Evolutionary conservation across 2,329 filamentous ascomycete genomes (phyloP).

Genomic region (Emergomyces pasteurianus): DNA sequence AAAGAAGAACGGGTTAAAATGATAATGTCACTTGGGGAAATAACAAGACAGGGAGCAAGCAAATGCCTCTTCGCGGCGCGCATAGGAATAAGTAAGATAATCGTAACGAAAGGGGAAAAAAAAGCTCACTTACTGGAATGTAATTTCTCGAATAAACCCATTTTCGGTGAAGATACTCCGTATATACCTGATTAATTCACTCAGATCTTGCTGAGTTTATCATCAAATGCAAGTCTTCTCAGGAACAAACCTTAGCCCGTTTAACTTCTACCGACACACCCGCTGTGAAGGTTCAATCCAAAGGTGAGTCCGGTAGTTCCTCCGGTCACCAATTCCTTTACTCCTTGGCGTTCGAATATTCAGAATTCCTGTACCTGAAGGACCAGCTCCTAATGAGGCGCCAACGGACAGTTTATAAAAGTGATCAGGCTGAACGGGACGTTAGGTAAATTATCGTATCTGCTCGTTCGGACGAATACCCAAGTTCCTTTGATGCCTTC

Average conservation of each 20-base stretch:
- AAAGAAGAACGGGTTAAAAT: slow-evolving; percentile 21
- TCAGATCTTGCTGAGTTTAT: not conserved
- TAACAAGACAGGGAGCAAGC: not conserved
- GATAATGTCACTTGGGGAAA: slow-evolving; percentile 19
- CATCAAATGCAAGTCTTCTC: not conserved
- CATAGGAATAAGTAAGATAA: not conserved
- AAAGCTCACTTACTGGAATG: slow-evolving; percentile 34
- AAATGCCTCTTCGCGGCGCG: not conserved
- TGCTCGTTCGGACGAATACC: not conserved
- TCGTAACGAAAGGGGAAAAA: not conserved
- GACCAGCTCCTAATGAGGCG: not conserved
- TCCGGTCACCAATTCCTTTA: not conserved
- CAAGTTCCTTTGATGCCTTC: not conserved
- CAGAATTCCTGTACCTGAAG: not conserved
- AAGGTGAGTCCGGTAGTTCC: not conserved
- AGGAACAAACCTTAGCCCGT: not conserved
- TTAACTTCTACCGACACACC: not conserved
- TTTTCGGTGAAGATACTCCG: slow-evolving; percentile 14
- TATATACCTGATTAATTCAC: not conserved
- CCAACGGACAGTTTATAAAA: not conserved
- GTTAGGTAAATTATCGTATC: not conserved
- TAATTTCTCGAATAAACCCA: slow-evolving; percentile 41
- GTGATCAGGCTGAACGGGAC: not conserved
- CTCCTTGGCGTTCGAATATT: not conserved
- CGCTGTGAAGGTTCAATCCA: not conserved